Evolutionary conservation across 148 eudicot species (phyloP), one percentile per base, ranked within the genome.

Genomic region (Chenopodium formosanum): DNA sequence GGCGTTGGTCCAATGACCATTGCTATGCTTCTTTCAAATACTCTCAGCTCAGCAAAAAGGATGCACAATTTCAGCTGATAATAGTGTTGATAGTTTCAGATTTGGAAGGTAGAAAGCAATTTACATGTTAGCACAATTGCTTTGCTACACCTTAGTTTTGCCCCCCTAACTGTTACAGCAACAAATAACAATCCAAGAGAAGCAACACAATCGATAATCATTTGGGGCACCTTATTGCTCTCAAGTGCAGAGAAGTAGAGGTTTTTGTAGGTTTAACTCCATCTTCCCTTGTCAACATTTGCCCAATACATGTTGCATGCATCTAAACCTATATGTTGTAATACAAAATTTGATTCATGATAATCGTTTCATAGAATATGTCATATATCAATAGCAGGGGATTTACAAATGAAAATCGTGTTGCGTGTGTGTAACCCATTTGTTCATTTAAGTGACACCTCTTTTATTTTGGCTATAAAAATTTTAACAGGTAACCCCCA

Each of bases 1-100:
- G 97, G 98, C 8, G 97, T 92, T 63, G 97, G 97, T 13, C 95
- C 97, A 58, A 92, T 92, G 97, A 92, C 95, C 34, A 91, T 92
- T 16, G 97, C 97, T 4, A 94, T 92, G 98, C 97, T 92, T 79
- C 92, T 92, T 62, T 89, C 92, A 2, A 94, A 92, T 76, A 92
- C 95, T 1, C 92, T 94, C 44, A 80, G 78, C 74, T 90, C 97
- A 0, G 95, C 95, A 0, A 91, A 92, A 87, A 83, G 94, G 75
- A 73, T 80, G 31, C 82, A 89, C 79, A 81, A 87, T 77, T 87
- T 88, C 83, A 52, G 86, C 44, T 94, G 86, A 90, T 78, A 22
- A 63, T 29, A 25, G n/a, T 69, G 32, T 68, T 80, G 34, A 70
- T 10, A 29, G 66, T 40, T 66, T 52, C 19, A 37, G 71, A 37